Conservation (phyloP, 148 eudicot species). For the Cornus controversa region DNA sequence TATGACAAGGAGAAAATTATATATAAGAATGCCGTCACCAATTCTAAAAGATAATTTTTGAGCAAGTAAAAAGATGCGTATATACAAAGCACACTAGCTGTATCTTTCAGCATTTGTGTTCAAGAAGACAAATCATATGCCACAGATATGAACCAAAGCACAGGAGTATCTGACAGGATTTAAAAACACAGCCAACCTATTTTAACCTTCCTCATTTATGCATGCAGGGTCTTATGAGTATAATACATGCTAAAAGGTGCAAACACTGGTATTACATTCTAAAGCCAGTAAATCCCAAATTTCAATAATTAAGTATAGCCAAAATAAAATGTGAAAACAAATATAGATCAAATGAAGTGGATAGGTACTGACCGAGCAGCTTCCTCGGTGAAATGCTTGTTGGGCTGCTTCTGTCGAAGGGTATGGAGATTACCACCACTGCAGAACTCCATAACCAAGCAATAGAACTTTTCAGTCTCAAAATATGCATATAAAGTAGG, state of each 20-base stretch:
- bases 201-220: background rate
- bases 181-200: background rate
- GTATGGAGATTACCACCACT: conserved; percentile 92
- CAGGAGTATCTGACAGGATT: background rate
- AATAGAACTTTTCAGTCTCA: conserved; percentile 82
- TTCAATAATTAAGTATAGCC: conserved; percentile 1
- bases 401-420: conserved; percentile 84
- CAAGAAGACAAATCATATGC: background rate
- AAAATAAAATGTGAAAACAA: background rate
- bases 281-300: background rate
- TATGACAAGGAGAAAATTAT: background rate
- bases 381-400: conserved; percentile 79
- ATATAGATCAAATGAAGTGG: conserved; percentile 4
- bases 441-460: conserved; percentile 95
- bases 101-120: background rate
- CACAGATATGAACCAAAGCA: background rate
- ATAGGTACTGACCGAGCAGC: conserved; percentile 63
- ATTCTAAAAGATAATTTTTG: background rate
- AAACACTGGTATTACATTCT: background rate
- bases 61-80: background rate
- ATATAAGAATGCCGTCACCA: background rate
- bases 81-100: background rate
- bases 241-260: background rate
- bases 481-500: conserved; percentile 80
- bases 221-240: background rate